Conservation (phyloP, 225 moss, liverwort and hornwort genomes). For the Antitrichia curtipendula region DNA sequence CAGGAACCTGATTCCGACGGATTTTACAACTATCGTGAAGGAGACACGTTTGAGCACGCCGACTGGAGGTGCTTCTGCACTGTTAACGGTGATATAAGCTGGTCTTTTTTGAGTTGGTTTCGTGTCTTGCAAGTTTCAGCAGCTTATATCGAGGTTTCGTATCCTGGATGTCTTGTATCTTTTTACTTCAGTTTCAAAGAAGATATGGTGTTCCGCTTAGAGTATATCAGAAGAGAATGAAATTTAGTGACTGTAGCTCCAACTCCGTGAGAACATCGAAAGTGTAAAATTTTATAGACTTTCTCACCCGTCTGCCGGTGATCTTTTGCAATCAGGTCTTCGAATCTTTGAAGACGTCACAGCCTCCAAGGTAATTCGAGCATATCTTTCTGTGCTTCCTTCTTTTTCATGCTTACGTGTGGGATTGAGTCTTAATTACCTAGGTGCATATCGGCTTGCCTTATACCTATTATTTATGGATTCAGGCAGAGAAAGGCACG, state of each 20-base stretch:
- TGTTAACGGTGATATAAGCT: constrained; percentile 41
- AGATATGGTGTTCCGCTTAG: background rate
- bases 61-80: constrained; percentile 73
- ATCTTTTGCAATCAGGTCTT: constrained; percentile 34
- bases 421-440: background rate
- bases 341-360: constrained; percentile 69
- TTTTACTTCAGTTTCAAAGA: background rate
- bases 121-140: background rate
- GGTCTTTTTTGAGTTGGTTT: background rate
- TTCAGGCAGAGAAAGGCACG: constrained; percentile 64
- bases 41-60: constrained; percentile 61
- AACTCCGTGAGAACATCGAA: background rate
- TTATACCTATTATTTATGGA: background rate
- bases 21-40: constrained; percentile 39
- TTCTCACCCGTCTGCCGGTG: background rate
- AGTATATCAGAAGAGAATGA: background rate
- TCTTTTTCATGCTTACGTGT: background rate
- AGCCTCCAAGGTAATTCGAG: constrained; percentile 49
- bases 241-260: background rate
- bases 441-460: background rate
- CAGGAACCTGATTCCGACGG: constrained; percentile 50
- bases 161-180: background rate
- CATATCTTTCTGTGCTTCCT: background rate
- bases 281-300: background rate
- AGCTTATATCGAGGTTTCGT: background rate